Evolutionary conservation across 805 yeast species (phyloP), one percentile per base, ranked within the genome.

Genomic region (Ogataea trehalophila): DNA sequence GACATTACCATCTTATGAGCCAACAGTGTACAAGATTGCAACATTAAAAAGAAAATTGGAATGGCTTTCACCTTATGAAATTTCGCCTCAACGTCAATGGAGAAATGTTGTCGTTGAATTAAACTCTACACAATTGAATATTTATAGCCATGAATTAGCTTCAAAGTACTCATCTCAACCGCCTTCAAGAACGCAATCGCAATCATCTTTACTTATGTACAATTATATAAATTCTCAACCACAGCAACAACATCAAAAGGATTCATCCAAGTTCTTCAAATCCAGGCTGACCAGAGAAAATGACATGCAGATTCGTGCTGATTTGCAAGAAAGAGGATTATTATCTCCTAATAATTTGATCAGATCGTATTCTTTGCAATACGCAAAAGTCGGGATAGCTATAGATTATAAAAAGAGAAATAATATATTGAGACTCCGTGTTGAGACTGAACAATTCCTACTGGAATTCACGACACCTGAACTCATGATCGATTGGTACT

Each of bases 361-460:
- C n/a, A 74, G 83, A 52, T 78, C 89, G 0, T 91, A 80, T 64
- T 81, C 96, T 2, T 72, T 92, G 36, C 98, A 94, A 65, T 83
- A 83, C 66, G 91, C 94, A 13, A 81, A 76, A 57, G 68, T 87
- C 40, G 99, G 99, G 0, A 70, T 89, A 14, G 97, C 98, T 0
- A 73, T 80, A 2, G 99, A 92, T 66, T 89, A 89, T 65, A 77
- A 75, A 48, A 88, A 89, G 63, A 77, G 76, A 53, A 73, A 78
- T 16, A 77, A 81, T 59, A 87, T 84, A 5, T 65, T 90, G 37
- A 70, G 99, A 43, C 56, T 92, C 16, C 76, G 99, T 18, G 76
- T 85, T 35, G 98, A 92, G 66, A 77, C 84, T 37, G 90, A 87
- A 63, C 98, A 92, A 64, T 75, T 88, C 51, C 63, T 92, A 38